Percentiles rank a stretch among this genome's conserved stretches.
Conservation (phyloP, 805 yeast genomes). For the Yarrowia alimentaria region DNA sequence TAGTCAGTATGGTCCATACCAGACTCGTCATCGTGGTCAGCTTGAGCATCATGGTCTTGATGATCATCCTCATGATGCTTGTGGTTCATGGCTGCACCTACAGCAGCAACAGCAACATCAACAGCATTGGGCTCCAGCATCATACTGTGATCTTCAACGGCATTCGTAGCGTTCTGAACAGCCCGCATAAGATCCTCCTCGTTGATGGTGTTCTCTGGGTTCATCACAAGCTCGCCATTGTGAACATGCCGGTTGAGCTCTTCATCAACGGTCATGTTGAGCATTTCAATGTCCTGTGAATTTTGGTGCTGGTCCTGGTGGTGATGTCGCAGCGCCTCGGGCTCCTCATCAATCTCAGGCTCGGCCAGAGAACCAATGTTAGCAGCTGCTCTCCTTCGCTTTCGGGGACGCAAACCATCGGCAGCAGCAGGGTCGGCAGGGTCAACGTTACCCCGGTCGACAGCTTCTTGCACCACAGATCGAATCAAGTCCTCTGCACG, state of each 20-base stretch:
- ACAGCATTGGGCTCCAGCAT: slow-evolving; percentile 9
- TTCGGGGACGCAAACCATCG: slow-evolving; percentile 8
- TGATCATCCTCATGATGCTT: neutral
- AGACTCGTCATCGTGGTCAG: too few relatives aligned
- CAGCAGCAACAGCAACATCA: slow-evolving; percentile 18
- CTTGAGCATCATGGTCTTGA: slow-evolving; percentile 5
- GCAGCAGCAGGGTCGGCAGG: slow-evolving; percentile 21
- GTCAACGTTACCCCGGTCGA: slow-evolving; percentile 7
- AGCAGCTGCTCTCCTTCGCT: slow-evolving; percentile 9
- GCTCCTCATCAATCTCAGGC: neutral
- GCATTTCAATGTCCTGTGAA: neutral
- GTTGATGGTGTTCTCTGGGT: slow-evolving; percentile 5
- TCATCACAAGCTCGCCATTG: too few relatives aligned
- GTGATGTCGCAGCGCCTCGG: neutral
- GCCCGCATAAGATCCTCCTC: slow-evolving; percentile 22
- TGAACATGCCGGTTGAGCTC: too few relatives aligned
- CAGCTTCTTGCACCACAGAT: slow-evolving; percentile 15
- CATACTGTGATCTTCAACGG: slow-evolving; percentile 1
- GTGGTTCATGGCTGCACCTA: slow-evolving; percentile 1
- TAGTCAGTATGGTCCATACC: too few relatives aligned
- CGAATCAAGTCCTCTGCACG: slow-evolving; percentile 19
- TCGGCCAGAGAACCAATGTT: slow-evolving; percentile 17
- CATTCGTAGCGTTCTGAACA: slow-evolving; percentile 14
- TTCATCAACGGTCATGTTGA: too few relatives aligned
- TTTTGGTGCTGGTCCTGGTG: neutral